A percentile compares a stretch with the other conserved stretches of the same genome.
phyloP scores from a whole-genome alignment of 2,329 filamentous ascomycete species.

The Fusarium sp. region DNA sequence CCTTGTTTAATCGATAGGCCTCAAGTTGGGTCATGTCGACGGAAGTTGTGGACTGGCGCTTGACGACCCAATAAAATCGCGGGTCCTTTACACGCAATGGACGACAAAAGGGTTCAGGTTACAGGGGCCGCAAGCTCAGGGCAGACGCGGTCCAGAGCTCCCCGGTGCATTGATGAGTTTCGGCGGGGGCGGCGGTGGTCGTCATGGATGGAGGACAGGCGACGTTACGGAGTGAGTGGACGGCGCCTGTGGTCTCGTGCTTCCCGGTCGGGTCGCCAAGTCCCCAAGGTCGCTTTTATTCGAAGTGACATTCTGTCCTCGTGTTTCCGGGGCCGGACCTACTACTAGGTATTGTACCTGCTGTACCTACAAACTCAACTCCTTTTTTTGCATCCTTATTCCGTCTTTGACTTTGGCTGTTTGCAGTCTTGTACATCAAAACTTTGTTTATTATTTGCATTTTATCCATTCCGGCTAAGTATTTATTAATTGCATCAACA shows the following conservation, averaged over 20 bases:
- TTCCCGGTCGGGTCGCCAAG: slow-evolving; percentile 21
- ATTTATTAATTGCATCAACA: slow-evolving; percentile 6
- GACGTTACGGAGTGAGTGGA: slow-evolving; percentile 3
- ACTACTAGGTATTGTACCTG: background rate
- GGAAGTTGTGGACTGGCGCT: slow-evolving; percentile 1
- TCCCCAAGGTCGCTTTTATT: slow-evolving; percentile 16
- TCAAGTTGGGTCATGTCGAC: slow-evolving; percentile 10
- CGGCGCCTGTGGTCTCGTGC: slow-evolving; percentile 32
- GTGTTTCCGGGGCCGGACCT: background rate
- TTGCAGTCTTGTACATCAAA: slow-evolving; percentile 29
- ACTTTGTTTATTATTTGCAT: background rate
- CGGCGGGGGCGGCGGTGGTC: slow-evolving; percentile 13
- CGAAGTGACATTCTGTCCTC: slow-evolving; percentile 1
- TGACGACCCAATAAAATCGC: slow-evolving; percentile 1
- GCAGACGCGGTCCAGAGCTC: background rate
- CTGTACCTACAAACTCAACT: slow-evolving; percentile 5
- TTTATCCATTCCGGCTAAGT: slow-evolving; percentile 4
- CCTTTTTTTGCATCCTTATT: slow-evolving; percentile 4
- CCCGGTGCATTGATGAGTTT: slow-evolving; percentile 11
- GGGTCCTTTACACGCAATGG: background rate
- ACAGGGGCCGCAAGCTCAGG: background rate
- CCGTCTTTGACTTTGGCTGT: slow-evolving; percentile 7
- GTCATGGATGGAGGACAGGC: slow-evolving; percentile 17
- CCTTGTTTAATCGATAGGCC: background rate
- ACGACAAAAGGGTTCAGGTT: background rate